Base-by-base conservation (phyloP, 495 filamentous ascomycete species). In the Cetradonia linearis region DNA sequence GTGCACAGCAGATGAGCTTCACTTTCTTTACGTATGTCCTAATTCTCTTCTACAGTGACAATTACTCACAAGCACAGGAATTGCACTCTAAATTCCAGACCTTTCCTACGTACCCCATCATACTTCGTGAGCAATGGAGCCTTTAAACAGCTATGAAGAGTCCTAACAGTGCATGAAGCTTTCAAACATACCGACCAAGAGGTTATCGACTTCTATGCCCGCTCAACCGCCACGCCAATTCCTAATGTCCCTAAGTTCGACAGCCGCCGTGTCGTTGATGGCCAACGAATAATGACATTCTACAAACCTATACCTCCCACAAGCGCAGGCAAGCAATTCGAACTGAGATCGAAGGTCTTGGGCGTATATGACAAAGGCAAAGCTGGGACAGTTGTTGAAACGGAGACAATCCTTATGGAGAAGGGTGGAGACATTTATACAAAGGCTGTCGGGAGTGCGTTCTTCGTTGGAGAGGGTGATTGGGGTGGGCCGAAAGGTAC, bases 361-460 rank as follows among this genome's bases (percentile, higher is more conserved):
- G 91, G 90, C 20, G 87, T 95, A 16, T 95, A 92, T 71, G 91
- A 95, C 71, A 96, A 95, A 75, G 91, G 91, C 58, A 87, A 89
- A 67, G 80, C 87, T 0, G 88, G 88, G 23, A 85, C 81, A 16
- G 89, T 95, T 5, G 75, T 94, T 11, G 91, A 94, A 70, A 88
- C 84, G 14, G 86, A 94, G 75, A 77, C 84, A 42, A 76, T 84
- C 20, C 81, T 94, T 34, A 86, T 91, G 0, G 88, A 95, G 60
- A 83, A 75, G 47, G 70, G 70, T 49, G 87, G 84, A 44, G 88
- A 91, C 67, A 78, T 86, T 27, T 96, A 91, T 73, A 75, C 79
- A 36, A 81, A 81, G 65, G 81, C 81, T 38, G 73, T 86, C 40
- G 80, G 81, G 49, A 86, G 81, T 62, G 83, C 79, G 20, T 95